Percentiles rank a stretch among this genome's conserved stretches.
Evolutionary conservation across 129 eudicot species (phyloP).

Genomic region (Ambrosia trifida): DNA sequence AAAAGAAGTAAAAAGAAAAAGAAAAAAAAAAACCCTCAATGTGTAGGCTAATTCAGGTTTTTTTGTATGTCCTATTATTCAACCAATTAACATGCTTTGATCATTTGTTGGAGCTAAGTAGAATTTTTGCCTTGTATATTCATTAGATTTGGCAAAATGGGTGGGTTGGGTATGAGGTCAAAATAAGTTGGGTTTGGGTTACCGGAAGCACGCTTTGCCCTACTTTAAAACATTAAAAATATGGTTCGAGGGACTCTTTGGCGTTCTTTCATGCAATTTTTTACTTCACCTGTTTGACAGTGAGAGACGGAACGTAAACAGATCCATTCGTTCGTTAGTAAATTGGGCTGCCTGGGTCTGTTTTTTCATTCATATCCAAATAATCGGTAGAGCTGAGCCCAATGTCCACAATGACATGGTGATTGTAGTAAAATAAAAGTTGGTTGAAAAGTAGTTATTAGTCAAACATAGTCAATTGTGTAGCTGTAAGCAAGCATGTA

Average conservation of each 20-base stretch:
- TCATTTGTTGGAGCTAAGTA: neutral
- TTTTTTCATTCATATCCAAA: neutral
- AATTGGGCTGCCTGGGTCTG: neutral
- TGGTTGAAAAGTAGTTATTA: neutral
- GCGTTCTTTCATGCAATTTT: neutral
- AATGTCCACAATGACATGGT: neutral
- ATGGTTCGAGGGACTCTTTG: neutral
- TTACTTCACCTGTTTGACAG: neutral
- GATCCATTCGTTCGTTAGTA: neutral
- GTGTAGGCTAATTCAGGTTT: conserved; percentile 14
- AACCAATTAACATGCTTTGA: neutral
- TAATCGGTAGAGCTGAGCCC: neutral
- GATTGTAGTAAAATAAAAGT: too few species aligned
- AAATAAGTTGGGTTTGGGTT: neutral
- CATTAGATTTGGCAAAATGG: neutral
- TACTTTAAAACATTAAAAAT: neutral
- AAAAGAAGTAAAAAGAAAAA: neutral
- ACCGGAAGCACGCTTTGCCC: too few species aligned
- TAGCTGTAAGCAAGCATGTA: neutral
- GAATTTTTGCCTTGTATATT: neutral
- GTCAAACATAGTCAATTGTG: neutral
- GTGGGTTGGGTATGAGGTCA: neutral
- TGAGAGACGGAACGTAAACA: neutral
- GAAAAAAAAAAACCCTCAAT: neutral
- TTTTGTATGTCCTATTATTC: neutral